Base-by-base conservation (phyloP, 169 alveolate species). In the Eimeria necatrix region DNA sequence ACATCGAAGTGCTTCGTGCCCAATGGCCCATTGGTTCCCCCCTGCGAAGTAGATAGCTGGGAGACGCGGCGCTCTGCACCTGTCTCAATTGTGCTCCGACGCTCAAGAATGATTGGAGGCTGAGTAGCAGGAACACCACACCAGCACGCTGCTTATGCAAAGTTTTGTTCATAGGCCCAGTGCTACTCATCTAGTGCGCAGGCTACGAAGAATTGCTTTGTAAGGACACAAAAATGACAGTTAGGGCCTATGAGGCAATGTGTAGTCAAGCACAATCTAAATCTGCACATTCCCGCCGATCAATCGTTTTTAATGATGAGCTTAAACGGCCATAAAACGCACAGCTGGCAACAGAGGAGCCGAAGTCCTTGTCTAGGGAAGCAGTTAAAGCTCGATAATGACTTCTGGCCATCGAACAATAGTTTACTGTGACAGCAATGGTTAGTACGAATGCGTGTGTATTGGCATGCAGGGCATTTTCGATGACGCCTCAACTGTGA, bases 21-120 rank as follows among this genome's bases (percentile, higher is more conserved):
- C 22, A 84, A 32, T 6, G 64, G 60, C 18, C 74, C 80, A 5
- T 74, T 32, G 10, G 78, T 9, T 46, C 78, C 18, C 24, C n/a
- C 24, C 32, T 16, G 49, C 53, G 93, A 8, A n/a, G 10, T 9
- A 16, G 93, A 46, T 46, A 41, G 5, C 83, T 85, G 93, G 4
- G 64, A 52, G 46, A 49, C 41, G 22, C 93, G 59, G 51, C 93
- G 80, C 24, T 60, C 93, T 4, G 93, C 93, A n/a, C 93, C 80
- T 22, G 48, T 6, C 9, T 71, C 56, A 7, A 85, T 73, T 9
- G 93, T 85, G 61, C 81, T 61, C 24, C 93, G 81, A 4, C 93
- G 60, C 52, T 85, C 93, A 59, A 85, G 48, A 61, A 85, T 85
- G 59, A 26, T 26, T 10, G 78, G 41, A 14, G 59, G 60, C 81